phyloP scores from a whole-genome alignment of 2,329 filamentous ascomycete genomes.

The Teratosphaeriaceae sp. region DNA sequence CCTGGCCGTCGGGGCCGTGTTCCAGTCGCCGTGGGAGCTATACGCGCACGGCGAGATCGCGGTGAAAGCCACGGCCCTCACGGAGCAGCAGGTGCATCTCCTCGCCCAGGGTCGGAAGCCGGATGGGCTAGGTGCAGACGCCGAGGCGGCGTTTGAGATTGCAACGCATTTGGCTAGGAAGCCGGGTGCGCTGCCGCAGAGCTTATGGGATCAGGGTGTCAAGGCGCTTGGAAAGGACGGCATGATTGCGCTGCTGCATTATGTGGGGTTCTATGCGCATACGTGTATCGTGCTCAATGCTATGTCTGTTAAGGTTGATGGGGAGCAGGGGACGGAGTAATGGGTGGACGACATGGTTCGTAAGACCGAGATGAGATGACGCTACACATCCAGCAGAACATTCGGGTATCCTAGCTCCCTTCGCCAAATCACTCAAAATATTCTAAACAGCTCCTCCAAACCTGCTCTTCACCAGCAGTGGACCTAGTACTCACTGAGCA shows the following conservation, averaged over 20 bases:
- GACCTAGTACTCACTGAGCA: constrained; percentile 47
- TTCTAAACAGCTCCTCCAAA: too few relatives aligned
- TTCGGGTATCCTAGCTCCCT: too few relatives aligned
- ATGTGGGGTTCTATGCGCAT: constrained; percentile 18
- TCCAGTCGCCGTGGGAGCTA: constrained; percentile 16
- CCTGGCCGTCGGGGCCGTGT: constrained; percentile 15
- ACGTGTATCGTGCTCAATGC: constrained; percentile 19
- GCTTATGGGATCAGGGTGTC: constrained; percentile 14
- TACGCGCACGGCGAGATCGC: constrained; percentile 18
- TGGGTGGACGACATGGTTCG: too few relatives aligned
- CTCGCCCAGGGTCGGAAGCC: constrained; percentile 16
- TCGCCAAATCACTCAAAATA: too few relatives aligned
- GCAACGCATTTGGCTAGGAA: constrained; percentile 13
- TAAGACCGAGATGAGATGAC: too few relatives aligned
- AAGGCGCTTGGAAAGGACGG: constrained; percentile 18
- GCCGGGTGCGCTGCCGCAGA: constrained; percentile 15
- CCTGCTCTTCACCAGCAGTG: too few relatives aligned
- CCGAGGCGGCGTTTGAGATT: constrained; percentile 18
- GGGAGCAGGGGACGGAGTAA: too few relatives aligned
- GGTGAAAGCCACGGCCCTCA: constrained; percentile 8
- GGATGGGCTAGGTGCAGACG: constrained; percentile 13
- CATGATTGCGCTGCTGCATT: constrained; percentile 16
- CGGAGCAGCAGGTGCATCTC: constrained; percentile 10
- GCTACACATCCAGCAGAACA: too few relatives aligned
- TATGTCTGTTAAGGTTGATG: too few relatives aligned